Percentiles rank a stretch among this genome's conserved stretches.
These are phyloP conservation scores for Debaryomyces nepalensis DNA, from an alignment of 1,139 yeast species.

Conservation along the genomic window DNA sequence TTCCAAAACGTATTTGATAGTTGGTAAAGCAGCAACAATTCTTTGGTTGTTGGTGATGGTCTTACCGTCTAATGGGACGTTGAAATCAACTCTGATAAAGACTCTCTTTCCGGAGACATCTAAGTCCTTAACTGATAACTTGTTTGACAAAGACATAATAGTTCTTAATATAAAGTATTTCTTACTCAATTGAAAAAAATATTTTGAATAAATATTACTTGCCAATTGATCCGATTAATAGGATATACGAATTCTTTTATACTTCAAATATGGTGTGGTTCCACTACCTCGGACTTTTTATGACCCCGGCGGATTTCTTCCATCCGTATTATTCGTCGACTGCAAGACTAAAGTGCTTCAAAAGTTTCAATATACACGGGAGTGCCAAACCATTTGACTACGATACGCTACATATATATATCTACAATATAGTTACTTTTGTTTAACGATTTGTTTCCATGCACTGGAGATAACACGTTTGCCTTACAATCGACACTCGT, in stretches of 20 bases:
- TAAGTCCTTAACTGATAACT: constrained; percentile 89
- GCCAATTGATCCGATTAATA: neutral
- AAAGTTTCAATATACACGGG: no score
- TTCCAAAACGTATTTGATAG: constrained; percentile 89
- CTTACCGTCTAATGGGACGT: constrained; percentile 94
- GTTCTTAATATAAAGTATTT: constrained; percentile 4
- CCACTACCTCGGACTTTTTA: constrained; percentile 12
- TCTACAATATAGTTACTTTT: no score
- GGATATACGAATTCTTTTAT: constrained; percentile 8
- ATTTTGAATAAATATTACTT: constrained; percentile 4
- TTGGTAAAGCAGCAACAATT: constrained; percentile 97
- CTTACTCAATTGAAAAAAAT: constrained; percentile 4
- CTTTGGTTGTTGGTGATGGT: constrained; percentile 98
- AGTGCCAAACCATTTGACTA: no score
- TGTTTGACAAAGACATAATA: constrained; percentile 85
- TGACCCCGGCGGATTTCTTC: constrained; percentile 21
- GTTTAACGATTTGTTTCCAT: neutral
- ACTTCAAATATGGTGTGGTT: constrained; percentile 4
- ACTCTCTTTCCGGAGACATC: constrained; percentile 87
- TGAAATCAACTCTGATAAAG: constrained; percentile 96
- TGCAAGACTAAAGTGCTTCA: no score
- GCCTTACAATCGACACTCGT: neutral
- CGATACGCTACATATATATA: no score
- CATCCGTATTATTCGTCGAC: no score
- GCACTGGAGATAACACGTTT: neutral